Evolutionary conservation across 2,329 filamentous ascomycete species (phyloP).

Genomic region (Corinectria fuckeliana): DNA sequence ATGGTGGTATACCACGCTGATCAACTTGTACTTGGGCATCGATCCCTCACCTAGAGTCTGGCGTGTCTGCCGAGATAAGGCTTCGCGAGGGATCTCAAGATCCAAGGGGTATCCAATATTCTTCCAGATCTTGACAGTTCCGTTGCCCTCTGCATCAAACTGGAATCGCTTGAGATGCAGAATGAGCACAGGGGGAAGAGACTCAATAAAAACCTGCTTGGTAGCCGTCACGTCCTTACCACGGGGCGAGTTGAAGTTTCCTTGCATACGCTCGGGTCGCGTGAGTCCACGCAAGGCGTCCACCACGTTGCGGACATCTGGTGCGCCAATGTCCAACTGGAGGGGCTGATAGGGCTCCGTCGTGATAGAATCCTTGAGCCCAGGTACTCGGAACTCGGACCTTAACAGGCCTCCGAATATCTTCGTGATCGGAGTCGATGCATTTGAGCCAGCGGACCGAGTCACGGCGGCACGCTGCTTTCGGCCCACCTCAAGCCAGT

Average conservation of each 20-base stretch:
- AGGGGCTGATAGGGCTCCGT: slow-evolving; percentile 93
- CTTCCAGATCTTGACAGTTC: slow-evolving; percentile 98
- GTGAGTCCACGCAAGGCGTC: slow-evolving; percentile 89
- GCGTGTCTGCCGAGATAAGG: slow-evolving; percentile 77
- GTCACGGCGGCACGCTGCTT: slow-evolving; percentile 89
- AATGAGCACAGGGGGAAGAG: slow-evolving; percentile 87
- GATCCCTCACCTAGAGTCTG: slow-evolving; percentile 69
- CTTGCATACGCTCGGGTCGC: slow-evolving; percentile 81
- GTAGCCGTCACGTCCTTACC: slow-evolving; percentile 80
- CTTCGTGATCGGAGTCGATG: slow-evolving; percentile 85
- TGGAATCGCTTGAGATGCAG: slow-evolving; percentile 97
- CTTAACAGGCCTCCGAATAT: slow-evolving; percentile 93
- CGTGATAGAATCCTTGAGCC: slow-evolving; percentile 88
- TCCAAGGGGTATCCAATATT: slow-evolving; percentile 95
- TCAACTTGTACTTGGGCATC: slow-evolving; percentile 83
- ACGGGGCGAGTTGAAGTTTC: slow-evolving; percentile 80
- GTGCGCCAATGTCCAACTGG: slow-evolving; percentile 90
- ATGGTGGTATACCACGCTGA: slow-evolving; percentile 94
- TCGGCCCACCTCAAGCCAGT: slow-evolving; percentile 92
- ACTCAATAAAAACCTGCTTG: slow-evolving; percentile 95
- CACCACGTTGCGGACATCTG: slow-evolving; percentile 86
- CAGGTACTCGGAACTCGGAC: slow-evolving; percentile 86
- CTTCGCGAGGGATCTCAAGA: slow-evolving; percentile 90
- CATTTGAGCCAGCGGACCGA: slow-evolving; percentile 78
- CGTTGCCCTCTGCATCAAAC: slow-evolving; percentile 80